Base-by-base conservation (phyloP, 495 filamentous ascomycete genomes). In the Annulohypoxylon stygium region DNA sequence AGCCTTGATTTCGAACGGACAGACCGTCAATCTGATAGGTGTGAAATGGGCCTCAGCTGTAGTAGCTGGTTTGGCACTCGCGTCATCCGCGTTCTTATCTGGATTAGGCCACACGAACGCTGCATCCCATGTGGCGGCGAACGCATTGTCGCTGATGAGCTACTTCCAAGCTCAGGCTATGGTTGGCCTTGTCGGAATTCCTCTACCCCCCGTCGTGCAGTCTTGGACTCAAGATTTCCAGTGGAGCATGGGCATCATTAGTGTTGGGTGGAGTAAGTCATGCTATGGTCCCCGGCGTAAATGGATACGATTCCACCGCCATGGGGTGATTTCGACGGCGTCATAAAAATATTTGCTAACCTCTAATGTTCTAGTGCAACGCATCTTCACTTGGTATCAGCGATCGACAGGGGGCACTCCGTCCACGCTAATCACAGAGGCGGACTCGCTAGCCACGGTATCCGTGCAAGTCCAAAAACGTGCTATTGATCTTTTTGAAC, bases 151-250 rank as follows among this genome's bases (percentile, higher is more conserved):
- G 25, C 88, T 99, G 5, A 97, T 97, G 73, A 89, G 93, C 54
- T 99, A 95, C 82, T 97, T 98, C 86, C 96, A 99, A 81, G 90
- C 93, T 9, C 96, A 98, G 79, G 95, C 96, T 34, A 94, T 99
- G 81, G 85, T 97, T 74, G 96, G 95, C 50, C 93, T 98, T 83
- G 91, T 89, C 45, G 88, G 92, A 11, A 90, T 98, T 11, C 86
- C 86, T 23, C 89, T 97, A 61, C 96, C 96, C 7, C 96, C 96
- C 0, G 92, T 97, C 48, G 96, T 97, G 34, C 87, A 92, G 78
- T 86, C 95, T 0, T 99, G 96, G 96, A 97, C 95, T 1, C 95
- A 98, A 83, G 96, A 98, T 77, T 98, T 98, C 84, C 91, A 95
- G 80, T 99, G 96, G 96, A 97, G 90, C 78, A 95, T 99, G 93